Evolutionary conservation across 2,329 filamentous ascomycete species (phyloP), one percentile per base, ranked within the genome.

Genomic region (Fusarium agapanthi): DNA sequence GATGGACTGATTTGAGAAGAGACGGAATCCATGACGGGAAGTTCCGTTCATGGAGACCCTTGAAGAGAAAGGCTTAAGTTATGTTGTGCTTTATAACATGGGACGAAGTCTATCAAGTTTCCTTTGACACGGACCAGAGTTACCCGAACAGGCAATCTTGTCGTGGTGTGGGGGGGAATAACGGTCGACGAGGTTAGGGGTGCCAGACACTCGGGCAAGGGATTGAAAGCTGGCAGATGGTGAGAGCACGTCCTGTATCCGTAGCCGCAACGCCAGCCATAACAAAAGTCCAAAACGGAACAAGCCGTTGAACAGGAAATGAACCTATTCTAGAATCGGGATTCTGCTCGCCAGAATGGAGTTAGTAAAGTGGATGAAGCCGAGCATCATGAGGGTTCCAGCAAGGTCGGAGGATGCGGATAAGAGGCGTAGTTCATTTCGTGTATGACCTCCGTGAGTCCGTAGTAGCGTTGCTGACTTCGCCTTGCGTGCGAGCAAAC

Each of bases 61-160:
- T 67, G 60, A 30, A 35, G 68, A 54, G 56, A 47, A 63, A 63
- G 61, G 64, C 61, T 75, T 69, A 67, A 56, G 73, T 71, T 69
- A 67, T 58, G 73, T 71, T 65, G 56, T 54, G 53, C 63, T 71
- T 47, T 74, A 69, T 74, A 62, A 64, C 63, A 69, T 72, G 72
- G 66, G 71, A 76, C 61, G 71, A 72, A 71, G 71, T 74, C 67
- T 69, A 77, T 76, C 72, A 69, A 69, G 65, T 69, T 73, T 69
- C 75, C 65, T 51, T 51, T 61, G 63, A 68, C 71, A 72, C 74
- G 75, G 75, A 63, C 68, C 65, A 72, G 50, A 70, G 64, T 75
- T 77, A 53, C 76, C 69, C 47, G 66, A 77, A 77, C 26, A 44
- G 67, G 76, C 67, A 77, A 77, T 77, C 76, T 70, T 40, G 67